Conservation (phyloP, 768 basidiomycete species). For the Royoungia palumana region DNA sequence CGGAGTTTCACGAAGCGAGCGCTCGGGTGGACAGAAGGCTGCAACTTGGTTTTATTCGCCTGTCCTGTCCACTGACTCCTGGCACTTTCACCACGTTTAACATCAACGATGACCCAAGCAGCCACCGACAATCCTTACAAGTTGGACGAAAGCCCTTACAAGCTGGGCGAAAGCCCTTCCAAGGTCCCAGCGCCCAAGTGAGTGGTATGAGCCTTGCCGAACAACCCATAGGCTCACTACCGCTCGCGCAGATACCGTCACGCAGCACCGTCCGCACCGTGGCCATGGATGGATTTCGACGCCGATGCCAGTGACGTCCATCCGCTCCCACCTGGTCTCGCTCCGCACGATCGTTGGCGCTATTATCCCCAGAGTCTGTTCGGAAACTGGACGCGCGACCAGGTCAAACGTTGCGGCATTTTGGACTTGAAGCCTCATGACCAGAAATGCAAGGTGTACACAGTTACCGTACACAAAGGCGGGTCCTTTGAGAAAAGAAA, state of each 20-base stretch:
- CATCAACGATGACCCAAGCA: conserved; percentile 12
- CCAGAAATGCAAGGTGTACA: conserved; percentile 20
- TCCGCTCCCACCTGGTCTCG: not conserved
- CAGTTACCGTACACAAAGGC: conserved; percentile 24
- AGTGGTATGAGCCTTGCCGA: conserved; percentile 3
- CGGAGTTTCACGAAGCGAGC: conserved; percentile 12
- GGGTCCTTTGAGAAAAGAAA: conserved; percentile 14
- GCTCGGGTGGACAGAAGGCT: not conserved
- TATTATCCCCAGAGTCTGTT: conserved; percentile 50
- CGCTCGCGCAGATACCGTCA: conserved; percentile 26
- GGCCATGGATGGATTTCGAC: conserved; percentile 38
- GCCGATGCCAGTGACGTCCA: conserved; percentile 7
- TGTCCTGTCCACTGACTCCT: not conserved
- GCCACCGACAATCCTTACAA: conserved; percentile 1
- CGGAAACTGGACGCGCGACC: conserved; percentile 50
- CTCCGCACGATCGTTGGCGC: conserved; percentile 21
- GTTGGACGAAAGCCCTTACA: too few relatives aligned
- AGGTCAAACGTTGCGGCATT: conserved; percentile 35
- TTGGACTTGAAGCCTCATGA: conserved; percentile 2
- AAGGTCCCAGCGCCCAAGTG: conserved; percentile 28
- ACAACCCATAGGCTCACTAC: not conserved
- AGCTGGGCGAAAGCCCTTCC: not conserved
- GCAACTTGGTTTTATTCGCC: not conserved
- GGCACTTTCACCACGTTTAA: not conserved
- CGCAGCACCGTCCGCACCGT: conserved; percentile 37